Conservation (phyloP, 1,284 basidiomycete species). For the Ustilago trichophora region DNA sequence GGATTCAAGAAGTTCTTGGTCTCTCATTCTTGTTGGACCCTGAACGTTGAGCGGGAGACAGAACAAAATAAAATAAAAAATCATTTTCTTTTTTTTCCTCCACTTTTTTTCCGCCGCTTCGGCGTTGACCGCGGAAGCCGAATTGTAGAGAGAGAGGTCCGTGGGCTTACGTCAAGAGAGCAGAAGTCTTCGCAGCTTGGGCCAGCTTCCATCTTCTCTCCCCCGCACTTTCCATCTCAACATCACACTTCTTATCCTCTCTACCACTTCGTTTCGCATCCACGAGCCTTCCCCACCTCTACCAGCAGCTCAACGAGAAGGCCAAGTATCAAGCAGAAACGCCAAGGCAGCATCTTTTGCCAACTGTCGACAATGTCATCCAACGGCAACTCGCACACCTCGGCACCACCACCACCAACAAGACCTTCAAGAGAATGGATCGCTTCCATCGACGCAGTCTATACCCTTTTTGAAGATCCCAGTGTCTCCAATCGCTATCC, state of each 20-base stretch:
- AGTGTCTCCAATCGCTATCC: constrained; percentile 38
- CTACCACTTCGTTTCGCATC: not conserved
- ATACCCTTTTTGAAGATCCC: constrained; percentile 54
- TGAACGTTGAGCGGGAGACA: not conserved
- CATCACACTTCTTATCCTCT: not conserved
- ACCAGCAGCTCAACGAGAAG: no score
- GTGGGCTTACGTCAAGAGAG: constrained; percentile 4
- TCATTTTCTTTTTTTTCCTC: not conserved
- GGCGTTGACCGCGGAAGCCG: constrained; percentile 3
- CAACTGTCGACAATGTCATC: constrained; percentile 16
- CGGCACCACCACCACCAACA: constrained; percentile 1
- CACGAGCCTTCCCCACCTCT: no score
- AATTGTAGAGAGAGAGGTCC: not conserved
- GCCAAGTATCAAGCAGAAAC: no score
- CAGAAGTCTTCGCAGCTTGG: no score
- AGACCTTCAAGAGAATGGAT: constrained; percentile 44
- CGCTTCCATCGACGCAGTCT: constrained; percentile 60
- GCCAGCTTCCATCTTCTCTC: not conserved
- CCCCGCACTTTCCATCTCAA: not conserved
- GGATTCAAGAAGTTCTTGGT: no score
- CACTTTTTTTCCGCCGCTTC: not conserved
- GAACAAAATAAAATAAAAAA: not conserved
- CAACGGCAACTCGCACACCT: constrained; percentile 1
- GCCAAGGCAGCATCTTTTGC: no score
- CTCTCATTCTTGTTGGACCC: constrained; percentile 8